Conservation (phyloP, 768 basidiomycete genomes). For the Ramaria sp. region DNA sequence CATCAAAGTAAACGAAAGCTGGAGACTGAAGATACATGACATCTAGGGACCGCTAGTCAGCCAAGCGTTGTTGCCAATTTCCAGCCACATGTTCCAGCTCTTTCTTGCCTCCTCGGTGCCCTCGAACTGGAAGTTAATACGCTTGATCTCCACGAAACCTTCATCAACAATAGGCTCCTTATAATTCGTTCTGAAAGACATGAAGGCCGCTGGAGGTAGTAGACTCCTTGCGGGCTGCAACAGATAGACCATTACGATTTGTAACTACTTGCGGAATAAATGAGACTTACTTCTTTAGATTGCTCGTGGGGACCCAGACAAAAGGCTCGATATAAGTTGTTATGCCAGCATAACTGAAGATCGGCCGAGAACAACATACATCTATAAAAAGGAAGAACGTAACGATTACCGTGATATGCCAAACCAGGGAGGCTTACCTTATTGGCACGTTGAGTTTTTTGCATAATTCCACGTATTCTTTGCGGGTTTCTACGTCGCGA, state of each 20-base stretch:
- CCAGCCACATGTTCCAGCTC: conserved; percentile 81
- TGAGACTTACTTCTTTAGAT: not conserved
- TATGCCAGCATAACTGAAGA: conserved; percentile 83
- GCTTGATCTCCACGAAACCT: conserved; percentile 68
- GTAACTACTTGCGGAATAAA: not conserved
- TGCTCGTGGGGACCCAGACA: conserved; percentile 12
- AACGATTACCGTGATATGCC: not conserved
- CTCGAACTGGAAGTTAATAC: conserved; percentile 72
- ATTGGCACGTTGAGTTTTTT: conserved; percentile 40
- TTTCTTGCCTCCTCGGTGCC: conserved; percentile 61
- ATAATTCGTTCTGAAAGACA: conserved; percentile 44
- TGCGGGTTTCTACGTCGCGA: conserved; percentile 57
- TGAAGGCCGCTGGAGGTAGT: conserved; percentile 51
- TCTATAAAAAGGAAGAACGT: conserved; percentile 24
- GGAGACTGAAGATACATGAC: too few species aligned
- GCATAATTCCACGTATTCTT: conserved; percentile 60
- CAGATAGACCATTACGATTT: conserved; percentile 9
- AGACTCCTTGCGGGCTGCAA: conserved; percentile 38
- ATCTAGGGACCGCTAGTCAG: not conserved
- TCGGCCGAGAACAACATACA: conserved; percentile 71
- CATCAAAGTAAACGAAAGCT: too few species aligned
- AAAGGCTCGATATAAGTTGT: conserved; percentile 79
- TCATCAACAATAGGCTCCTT: conserved; percentile 60
- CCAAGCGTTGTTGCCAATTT: conserved; percentile 36
- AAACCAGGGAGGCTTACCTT: conserved; percentile 30